Base-by-base conservation (phyloP, 345 rosid genomes). In the Gynandropsis gynandra region DNA sequence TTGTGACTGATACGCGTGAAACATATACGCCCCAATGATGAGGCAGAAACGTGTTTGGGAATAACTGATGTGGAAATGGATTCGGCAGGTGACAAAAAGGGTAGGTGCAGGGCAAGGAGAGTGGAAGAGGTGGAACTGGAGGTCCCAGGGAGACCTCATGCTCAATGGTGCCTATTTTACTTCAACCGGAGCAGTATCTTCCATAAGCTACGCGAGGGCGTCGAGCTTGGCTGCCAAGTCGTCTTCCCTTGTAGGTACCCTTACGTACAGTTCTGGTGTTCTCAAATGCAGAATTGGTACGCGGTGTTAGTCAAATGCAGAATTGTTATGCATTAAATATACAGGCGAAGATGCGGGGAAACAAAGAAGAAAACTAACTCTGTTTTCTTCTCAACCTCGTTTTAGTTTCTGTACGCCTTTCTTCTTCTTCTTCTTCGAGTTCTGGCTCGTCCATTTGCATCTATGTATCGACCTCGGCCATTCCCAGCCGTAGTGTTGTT, bases 61-160 rank as follows among this genome's bases (percentile, higher is more conserved):
- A 60, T 21, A 37, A 47, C 4, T 37, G 1, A 20, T 21, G 1
- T 58, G 4, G 16, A 46, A 27, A 27, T 32, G 0, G 4, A 2
- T 13, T 9, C 4, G 31, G 15, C 68, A 78, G 83, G 76, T 76
- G 4, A 79, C 85, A 1, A 79, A 79, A 64, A 65, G 81, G 29
- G 79, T 68, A 39, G 14, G 16, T 18, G 19, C 9, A 13, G 44
- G 62, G 10, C 1, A 46, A 19, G 35, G 59, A 32, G 34, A 42
- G 41, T 79, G 81, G 81, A 76, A 45, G 46, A 11, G 52, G 9
- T 79, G 81, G 85, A 79, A 79, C 57, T 79, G 85, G 85, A 71
- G 81, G 70, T 79, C 85, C 3, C 59, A 71, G 29, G 81, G 85
- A 66, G 85, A 79, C 61, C 21, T 73, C 14, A 11, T 79, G 68